A percentile compares a stretch with the other conserved stretches of the same genome.
These are phyloP conservation scores for Adansonia madagascariensis DNA, from an alignment of 441 rosid genomes.

Conservation along the genomic window DNA sequence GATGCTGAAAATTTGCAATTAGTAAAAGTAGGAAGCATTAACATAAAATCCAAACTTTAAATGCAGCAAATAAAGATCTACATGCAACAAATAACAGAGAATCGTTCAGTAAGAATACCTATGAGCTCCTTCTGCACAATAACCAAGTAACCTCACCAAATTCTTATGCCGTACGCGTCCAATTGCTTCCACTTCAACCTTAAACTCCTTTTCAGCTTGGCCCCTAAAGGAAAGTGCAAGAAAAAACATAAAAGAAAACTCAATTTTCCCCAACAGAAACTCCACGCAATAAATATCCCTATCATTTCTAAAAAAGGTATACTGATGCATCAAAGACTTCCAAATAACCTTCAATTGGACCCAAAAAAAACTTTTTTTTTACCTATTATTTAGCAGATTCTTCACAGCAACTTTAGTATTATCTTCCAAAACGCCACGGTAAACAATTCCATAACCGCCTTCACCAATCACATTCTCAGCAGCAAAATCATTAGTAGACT, in stretches of 20 bases:
- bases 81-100: slow-evolving; percentile 18
- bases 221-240: slow-evolving; percentile 54
- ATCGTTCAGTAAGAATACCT: slow-evolving; percentile 44
- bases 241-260: slow-evolving; percentile 31
- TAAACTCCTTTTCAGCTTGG: slow-evolving; percentile 94
- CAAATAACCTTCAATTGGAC: slow-evolving; percentile 9
- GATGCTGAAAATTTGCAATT: slow-evolving; percentile 1
- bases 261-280: slow-evolving; percentile 29
- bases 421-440: slow-evolving; percentile 57
- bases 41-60: slow-evolving; percentile 14
- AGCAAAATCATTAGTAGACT: slow-evolving; percentile 58
- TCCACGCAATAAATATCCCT: slow-evolving; percentile 34
- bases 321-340: slow-evolving; percentile 29
- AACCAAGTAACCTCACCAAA: slow-evolving; percentile 88
- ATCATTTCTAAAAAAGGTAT: slow-evolving; percentile 8
- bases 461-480: slow-evolving; percentile 72
- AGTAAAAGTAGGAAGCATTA: slow-evolving; percentile 9
- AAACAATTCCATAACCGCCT: slow-evolving; percentile 83
- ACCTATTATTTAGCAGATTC: slow-evolving; percentile 76
- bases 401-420: slow-evolving; percentile 60
- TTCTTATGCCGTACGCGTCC: slow-evolving; percentile 92
- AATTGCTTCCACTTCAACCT: slow-evolving; percentile 92
- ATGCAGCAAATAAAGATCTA: slow-evolving; percentile 3
- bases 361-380: neutral
- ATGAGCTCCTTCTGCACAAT: slow-evolving; percentile 94